phyloP scores from a whole-genome alignment of 768 basidiomycete species.

The Podaxis sp. region DNA sequence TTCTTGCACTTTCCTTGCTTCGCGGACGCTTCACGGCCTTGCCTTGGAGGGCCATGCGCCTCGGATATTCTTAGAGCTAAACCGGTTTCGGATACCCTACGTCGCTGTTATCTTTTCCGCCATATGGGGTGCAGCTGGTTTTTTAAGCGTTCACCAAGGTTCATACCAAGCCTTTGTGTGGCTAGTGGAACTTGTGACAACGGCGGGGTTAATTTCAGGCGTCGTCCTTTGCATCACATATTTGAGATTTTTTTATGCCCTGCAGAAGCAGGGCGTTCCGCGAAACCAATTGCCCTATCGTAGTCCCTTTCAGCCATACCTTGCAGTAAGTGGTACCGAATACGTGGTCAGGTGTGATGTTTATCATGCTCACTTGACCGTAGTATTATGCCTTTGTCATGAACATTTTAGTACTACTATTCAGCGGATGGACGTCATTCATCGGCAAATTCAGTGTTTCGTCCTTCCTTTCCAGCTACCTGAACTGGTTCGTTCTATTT shows the following conservation, averaged over 20 bases:
- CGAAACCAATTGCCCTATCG: constrained; percentile 33
- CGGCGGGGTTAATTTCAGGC: constrained; percentile 33
- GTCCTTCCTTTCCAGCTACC: constrained; percentile 28
- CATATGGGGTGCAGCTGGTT: constrained; percentile 27
- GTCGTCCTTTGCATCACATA: constrained; percentile 29
- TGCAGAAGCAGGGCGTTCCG: constrained; percentile 30
- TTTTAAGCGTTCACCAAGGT: constrained; percentile 27
- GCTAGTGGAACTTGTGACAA: constrained; percentile 30
- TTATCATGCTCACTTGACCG: background rate
- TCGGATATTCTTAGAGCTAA: constrained; percentile 28
- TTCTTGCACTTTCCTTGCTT: constrained; percentile 46
- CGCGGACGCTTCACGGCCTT: constrained; percentile 39
- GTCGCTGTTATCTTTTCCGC: constrained; percentile 26
- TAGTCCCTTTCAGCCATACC: constrained; percentile 48
- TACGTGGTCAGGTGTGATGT: background rate
- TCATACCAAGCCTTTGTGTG: constrained; percentile 28
- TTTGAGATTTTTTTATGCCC: constrained; percentile 29
- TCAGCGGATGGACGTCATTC: constrained; percentile 31
- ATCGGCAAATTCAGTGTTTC: constrained; percentile 24
- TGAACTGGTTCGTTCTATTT: constrained; percentile 27
- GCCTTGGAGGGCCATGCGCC: constrained; percentile 40
- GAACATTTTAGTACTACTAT: constrained; percentile 27
- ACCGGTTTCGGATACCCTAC: constrained; percentile 32
- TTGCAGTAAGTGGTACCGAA: constrained; percentile 28
- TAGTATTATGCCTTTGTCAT: constrained; percentile 30